Base-by-base conservation (phyloP, 768 basidiomycete species). In the Suillus subalutaceus region DNA sequence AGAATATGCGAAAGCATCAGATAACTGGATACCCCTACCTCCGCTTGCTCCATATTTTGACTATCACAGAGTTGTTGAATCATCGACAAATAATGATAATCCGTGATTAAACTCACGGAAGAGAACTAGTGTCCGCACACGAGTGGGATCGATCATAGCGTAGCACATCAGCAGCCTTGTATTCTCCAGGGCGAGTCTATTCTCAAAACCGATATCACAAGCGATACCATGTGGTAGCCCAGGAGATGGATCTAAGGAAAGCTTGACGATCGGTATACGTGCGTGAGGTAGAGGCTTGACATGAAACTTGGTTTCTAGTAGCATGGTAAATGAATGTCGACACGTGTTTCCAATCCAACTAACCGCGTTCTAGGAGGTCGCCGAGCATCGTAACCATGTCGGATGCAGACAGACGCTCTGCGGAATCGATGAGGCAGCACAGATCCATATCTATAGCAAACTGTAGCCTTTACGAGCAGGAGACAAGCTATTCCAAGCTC, bases 11-110 rank as follows among this genome's bases (percentile, higher is more conserved):
- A 32, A 53, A 55, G n/a, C 12, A 35, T 3, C 7, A 20, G n/a
- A 58, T n/a, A 46, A 58, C 26, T 4, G 38, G 35, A 43, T 37
- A 43, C 16, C 60, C 64, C 44, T 64, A 92, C 92, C 96, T 86
- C 78, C 95, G 87, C 80, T 98, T 99, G 72, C 94, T 93, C 97
- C 97, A 99, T 26, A 99, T 95, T 84, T 99, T 99, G 74, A 99
- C 96, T 99, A 71, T 8, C 48, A 41, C 40, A 32, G 30, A 66
- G 55, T 58, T 41, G 59, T 68, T 71, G 46, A 72, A 68, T 57
- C 48, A 52, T 52, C 37, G 40, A 63, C 64, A 46, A 62, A 53
- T 50, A 56, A 13, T 63, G 30, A 30, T 57, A 65, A n/a, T 20
- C 44, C 74, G 65, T 57, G 74, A 70, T 66, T 44, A 40, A 15